phyloP scores from a whole-genome alignment of 805 yeast species.

The Peterozyma xylosa region DNA sequence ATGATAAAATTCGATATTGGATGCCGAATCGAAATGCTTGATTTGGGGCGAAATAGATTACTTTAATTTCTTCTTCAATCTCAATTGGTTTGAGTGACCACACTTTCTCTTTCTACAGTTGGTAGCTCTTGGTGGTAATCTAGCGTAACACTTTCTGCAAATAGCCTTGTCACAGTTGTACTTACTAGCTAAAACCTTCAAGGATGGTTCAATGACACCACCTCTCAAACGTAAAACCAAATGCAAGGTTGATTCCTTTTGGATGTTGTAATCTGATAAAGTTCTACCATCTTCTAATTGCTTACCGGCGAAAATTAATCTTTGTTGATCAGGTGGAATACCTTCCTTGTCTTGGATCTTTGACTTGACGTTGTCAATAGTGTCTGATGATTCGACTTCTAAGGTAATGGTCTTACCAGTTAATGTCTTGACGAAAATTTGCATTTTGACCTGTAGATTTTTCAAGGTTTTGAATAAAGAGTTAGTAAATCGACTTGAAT shows the following conservation, averaged over 20 bases:
- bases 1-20: too few species aligned
- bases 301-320: conserved; percentile 93
- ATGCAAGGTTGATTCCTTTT: conserved; percentile 74
- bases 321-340: conserved; percentile 94
- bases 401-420: conserved; percentile 95
- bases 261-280: conserved; percentile 89
- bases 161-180: conserved; percentile 99
- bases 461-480: too few species aligned
- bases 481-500: too few species aligned
- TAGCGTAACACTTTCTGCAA: conserved; percentile 99
- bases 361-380: conserved; percentile 90
- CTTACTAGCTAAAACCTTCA: conserved; percentile 98
- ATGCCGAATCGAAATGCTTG: too few species aligned
- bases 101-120: conserved; percentile 99
- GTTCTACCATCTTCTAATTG: conserved; percentile 96
- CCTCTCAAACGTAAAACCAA: conserved; percentile 64
- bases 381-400: conserved; percentile 88
- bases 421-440: conserved; percentile 98
- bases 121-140: conserved; percentile 99
- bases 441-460: conserved; percentile 42
- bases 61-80: conserved; percentile 99
- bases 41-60: conserved; percentile 40
- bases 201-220: conserved; percentile 97
- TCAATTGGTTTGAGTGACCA: conserved; percentile 99
- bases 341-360: conserved; percentile 97